These are phyloP conservation scores for Yamadazyma philogaea DNA, from an alignment of 805 yeast genomes.

Conservation along the genomic window DNA sequence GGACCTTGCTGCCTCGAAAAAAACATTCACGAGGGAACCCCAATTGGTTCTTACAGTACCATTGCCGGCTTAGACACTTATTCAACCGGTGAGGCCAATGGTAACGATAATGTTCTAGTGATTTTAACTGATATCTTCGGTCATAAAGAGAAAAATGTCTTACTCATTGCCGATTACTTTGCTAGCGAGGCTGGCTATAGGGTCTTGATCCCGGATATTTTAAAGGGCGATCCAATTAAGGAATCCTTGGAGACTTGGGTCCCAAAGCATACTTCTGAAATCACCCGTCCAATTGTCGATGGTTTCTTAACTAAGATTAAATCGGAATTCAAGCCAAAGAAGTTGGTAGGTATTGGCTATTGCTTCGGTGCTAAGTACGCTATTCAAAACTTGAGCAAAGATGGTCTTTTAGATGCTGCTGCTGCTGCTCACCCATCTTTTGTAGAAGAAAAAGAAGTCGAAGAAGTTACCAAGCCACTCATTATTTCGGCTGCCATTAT, in stretches of 20 bases:
- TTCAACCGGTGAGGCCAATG: conserved; percentile 24
- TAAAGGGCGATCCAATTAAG: conserved; percentile 45
- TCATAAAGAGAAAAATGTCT: conserved; percentile 50
- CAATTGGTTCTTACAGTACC: conserved; percentile 42
- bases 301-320: conserved; percentile 46
- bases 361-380: conserved; percentile 82
- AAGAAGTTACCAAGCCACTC: conserved; percentile 53
- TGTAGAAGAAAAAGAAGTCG: conserved; percentile 62
- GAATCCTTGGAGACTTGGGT: conserved; percentile 45
- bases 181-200: conserved; percentile 55
- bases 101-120: conserved; percentile 49
- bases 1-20: conserved; percentile 46
- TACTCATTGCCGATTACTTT: conserved; percentile 63
- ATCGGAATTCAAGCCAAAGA: conserved; percentile 28
- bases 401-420: conserved; percentile 39
- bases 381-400: conserved; percentile 46
- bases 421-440: conserved; percentile 87
- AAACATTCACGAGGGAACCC: conserved; percentile 48
- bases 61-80: conserved; percentile 42
- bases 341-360: conserved; percentile 64
- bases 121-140: conserved; percentile 74
- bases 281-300: conserved; percentile 47
- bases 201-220: conserved; percentile 74
- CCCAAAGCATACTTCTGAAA: conserved; percentile 47
- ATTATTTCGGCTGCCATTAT: conserved; percentile 71